Evolutionary conservation across 371 early-diverging fungal species (phyloP), one percentile per base, ranked within the genome.

Genomic region (Lichtheimia ramosa): DNA sequence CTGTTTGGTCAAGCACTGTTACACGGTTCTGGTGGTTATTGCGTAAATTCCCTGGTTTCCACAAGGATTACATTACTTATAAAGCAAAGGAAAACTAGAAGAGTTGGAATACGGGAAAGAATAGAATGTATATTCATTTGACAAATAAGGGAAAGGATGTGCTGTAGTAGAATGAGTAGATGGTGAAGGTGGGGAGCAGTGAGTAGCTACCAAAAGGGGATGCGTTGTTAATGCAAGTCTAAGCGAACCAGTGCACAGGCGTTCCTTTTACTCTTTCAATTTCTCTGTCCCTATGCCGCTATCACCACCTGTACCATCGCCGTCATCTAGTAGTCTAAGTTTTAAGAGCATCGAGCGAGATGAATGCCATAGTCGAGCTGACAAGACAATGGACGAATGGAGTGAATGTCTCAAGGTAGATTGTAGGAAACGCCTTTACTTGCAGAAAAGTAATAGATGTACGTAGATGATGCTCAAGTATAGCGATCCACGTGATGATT

Each of bases 341-440:
- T 58, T 58, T 42, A 42, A 48, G 20, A 58, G 59, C 41, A 43
- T n/a, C 42, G 24, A 58, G 3, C 56, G 56, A 40, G 65, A 71
- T 40, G 67, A 71, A 46, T 66, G 67, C 43, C 75, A 69, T 56
- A 41, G 51, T 39, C 69, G 61, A 24, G 56, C 68, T 12, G 69
- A 63, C 43, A 61, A 62, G 39, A 56, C 65, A 3, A 49, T 62
- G 34, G 72, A 71, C 2, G 67, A 69, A 16, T 71, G 69, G 69
- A 53, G 62, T n/a, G 61, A 66, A 23, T 51, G 61, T 21, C 59
- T 73, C 15, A 69, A 67, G 54, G 48, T 60, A 41, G 52, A 18
- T 54, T 46, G 7, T n/a, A 14, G 41, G 41, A 53, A 10, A 42
- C 54, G 13, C 48, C 25, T 20, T 40, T 41, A n/a, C 23, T 23